Evolutionary conservation across 1,284 basidiomycete genomes (phyloP), one percentile per base, ranked within the genome.

Genomic region (Coniferiporia sulphurascens): DNA sequence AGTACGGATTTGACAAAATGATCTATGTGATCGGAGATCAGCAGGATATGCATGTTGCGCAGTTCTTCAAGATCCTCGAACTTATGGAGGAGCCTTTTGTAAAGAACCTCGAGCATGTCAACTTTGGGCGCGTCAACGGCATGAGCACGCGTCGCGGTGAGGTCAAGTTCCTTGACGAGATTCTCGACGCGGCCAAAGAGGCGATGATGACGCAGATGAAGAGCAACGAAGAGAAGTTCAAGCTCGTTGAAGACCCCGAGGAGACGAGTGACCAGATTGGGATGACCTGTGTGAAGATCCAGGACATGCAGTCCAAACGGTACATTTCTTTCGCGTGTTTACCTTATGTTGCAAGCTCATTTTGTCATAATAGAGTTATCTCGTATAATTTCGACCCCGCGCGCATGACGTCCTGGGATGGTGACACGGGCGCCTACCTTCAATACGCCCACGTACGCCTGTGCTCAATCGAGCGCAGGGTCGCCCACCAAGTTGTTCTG

Each of bases 111-210:
- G 81, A 91, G 71, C 95, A 98, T 73, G 79, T 98, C 75, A 97
- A 95, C 76, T 98, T 95, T 69, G 95, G 93, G 56, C 73, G 87
- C 22, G 95, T 99, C 32, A 85, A 86, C 59, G 96, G 97, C 60
- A 99, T 99, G 96, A 96, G 93, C 67, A 99, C 97, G 17, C 88
- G 96, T 60, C 95, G 89, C 74, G 97, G 96, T 52, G 98, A 93
- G 0, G 96, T 93, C 51, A 95, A 98, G 51, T 98, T 98, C 83
- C 78, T 99, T 45, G 89, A 98, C 70, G 83, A 98, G 73, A 98
- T 99, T 68, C 89, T 99, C 69, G 83, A 89, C 67, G 95, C 97
- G 71, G 94, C 96, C 0, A 84, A 87, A 21, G 82, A 85, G 56
- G 88, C 91, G 60, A 99, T 99, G 96, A 93, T 94, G 75, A 93